Percentiles rank a stretch among this genome's conserved stretches.
Evolutionary conservation across 148 eudicot species (phyloP).

Genomic region (Hydrangea macrophylla): DNA sequence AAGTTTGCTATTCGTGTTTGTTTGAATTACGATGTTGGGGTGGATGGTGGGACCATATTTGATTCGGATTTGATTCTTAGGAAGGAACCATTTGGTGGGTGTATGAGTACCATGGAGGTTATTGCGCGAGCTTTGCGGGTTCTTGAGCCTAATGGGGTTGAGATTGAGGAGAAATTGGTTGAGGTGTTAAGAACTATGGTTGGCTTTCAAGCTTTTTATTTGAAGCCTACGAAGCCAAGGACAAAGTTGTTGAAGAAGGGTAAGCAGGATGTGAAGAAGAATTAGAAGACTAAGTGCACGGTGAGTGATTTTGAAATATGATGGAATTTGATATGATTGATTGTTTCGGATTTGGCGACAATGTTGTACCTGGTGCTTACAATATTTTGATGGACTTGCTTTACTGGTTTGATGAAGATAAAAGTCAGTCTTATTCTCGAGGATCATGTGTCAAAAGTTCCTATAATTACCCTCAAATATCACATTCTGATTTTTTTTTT

Average conservation of each 20-base stretch:
- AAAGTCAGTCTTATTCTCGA: too few species aligned
- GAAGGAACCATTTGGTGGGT: conserved; percentile 89
- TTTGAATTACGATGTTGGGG: conserved; percentile 57
- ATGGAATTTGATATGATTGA: background rate
- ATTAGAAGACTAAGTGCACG: background rate
- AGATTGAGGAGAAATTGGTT: conserved; percentile 59
- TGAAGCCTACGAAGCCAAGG: conserved; percentile 67
- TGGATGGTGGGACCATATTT: conserved; percentile 66
- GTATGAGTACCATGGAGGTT: conserved; percentile 97
- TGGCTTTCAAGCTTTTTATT: conserved; percentile 52
- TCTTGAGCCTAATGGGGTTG: conserved; percentile 70
- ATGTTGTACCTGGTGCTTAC: background rate
- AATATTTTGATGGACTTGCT: background rate
- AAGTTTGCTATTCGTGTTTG: conserved; percentile 69
- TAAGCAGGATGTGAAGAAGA: conserved; percentile 20
- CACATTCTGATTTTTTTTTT: too few species aligned
- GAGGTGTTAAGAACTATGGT: conserved; percentile 82
- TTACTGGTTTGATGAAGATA: too few species aligned
- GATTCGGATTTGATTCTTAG: conserved; percentile 80
- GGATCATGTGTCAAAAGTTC: too few species aligned
- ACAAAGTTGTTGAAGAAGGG: conserved; percentile 42
- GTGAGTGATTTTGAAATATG: background rate
- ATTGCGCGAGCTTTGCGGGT: conserved; percentile 79
- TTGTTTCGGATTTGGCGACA: background rate
- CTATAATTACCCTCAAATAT: too few species aligned